Evolutionary conservation across 1,139 yeast genomes (phyloP), one percentile per base, ranked within the genome.

Genomic region (Suhomyces chickasaworum): DNA sequence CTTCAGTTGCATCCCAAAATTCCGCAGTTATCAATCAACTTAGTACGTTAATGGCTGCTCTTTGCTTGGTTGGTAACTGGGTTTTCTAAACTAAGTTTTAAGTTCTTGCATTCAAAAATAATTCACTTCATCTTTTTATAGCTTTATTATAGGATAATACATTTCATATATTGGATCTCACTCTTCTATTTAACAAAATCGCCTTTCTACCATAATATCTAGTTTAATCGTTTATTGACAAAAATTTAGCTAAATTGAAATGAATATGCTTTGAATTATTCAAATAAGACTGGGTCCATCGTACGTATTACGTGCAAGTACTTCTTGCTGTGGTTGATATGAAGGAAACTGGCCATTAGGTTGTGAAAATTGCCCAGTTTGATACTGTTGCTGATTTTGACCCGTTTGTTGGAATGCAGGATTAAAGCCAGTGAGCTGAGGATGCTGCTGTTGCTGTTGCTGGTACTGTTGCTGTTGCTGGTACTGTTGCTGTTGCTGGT

Each of bases 211-310:
- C 22, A 20, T 4, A 20, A 20, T 23, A 8, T 10, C 29, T 25
- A 10, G 12, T 8, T 25, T 12, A 25, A 25, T 10, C 29, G 29
- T 25, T 25, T 25, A 25, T 12, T 25, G 29, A 31, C 35, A 34
- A 16, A 21, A 34, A 20, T 12, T 15, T 16, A 16, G 15, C n/a
- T 9, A 20, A n/a, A 20, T 10, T 21, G 42, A 43, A 43, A 43
- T 43, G 35, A 43, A 43, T 23, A 16, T 31, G 20, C 37, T 20
- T 27, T 17, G 22, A 18, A 18, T 13, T 16, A 13, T 39, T 49
- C 49, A 62, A 33, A 62, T 62, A 43, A 62, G 56, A 47, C 61
- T 61, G 25, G 66, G 65, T 2, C 60, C 61, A 20, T 58, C 58
- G 42, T 59, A 57, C 9, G 51, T 44, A 12, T 40, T 27, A 15